Conservation (phyloP, 2,329 filamentous ascomycete genomes). For the Teratosphaeria gauchensis region DNA sequence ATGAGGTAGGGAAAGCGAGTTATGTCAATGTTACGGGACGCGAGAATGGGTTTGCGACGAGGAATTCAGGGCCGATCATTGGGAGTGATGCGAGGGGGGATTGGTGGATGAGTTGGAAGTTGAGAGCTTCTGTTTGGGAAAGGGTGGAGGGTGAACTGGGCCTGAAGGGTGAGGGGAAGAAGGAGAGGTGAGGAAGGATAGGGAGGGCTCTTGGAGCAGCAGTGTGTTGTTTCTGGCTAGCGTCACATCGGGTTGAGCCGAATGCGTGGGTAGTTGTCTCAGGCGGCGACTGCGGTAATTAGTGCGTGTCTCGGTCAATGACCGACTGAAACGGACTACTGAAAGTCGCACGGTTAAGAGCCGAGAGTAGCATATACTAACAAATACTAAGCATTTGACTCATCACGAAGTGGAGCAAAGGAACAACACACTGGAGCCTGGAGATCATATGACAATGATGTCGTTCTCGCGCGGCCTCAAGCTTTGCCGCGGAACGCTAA, state of each 20-base stretch:
- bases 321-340: too few species aligned
- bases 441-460: not conserved
- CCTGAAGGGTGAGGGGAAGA: not conserved
- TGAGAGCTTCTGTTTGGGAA: not conserved
- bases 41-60: conserved; percentile 2
- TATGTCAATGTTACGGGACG: conserved; percentile 3
- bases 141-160: not conserved
- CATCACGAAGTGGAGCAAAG: too few species aligned
- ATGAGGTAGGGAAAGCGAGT: conserved; percentile 5
- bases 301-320: too few species aligned
- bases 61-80: conserved; percentile 6
- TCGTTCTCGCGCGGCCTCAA: not conserved
- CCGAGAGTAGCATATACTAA: too few species aligned
- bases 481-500: not conserved
- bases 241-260: too few species aligned
- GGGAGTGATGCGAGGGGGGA: conserved; percentile 8
- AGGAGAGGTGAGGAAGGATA: not conserved
- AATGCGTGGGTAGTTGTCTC: too few species aligned
- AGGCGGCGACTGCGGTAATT: too few species aligned
- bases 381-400: too few species aligned
- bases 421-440: not conserved
- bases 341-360: too few species aligned
- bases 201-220: too few species aligned
- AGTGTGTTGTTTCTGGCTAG: too few species aligned
- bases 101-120: conserved; percentile 6